A percentile compares a stretch with the other conserved stretches of the same genome.
phyloP scores from a whole-genome alignment of 352 stramenopile species.

The Elongisporangium senticosum region DNA sequence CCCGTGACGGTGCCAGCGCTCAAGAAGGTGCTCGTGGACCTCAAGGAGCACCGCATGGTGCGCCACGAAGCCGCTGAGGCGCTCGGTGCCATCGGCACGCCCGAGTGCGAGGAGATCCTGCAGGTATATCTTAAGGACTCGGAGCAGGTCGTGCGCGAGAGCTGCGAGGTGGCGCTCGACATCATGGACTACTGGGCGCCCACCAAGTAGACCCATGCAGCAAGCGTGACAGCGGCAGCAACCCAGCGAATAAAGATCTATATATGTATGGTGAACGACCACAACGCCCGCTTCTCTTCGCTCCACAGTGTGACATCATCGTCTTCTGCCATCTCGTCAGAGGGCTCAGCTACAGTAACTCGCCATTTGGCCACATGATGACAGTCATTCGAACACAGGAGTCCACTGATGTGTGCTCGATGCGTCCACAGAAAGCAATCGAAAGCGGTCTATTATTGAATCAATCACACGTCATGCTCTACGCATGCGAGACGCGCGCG shows the following conservation, averaged over 20 bases:
- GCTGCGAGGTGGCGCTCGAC: conserved; percentile 95
- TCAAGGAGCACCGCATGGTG: conserved; percentile 95
- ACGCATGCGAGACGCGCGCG: conserved; percentile 22
- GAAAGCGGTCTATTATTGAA: not conserved
- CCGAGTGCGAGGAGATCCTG: conserved; percentile 90
- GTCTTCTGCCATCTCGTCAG: too few relatives aligned
- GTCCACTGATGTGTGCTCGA: too few relatives aligned
- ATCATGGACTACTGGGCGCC: conserved; percentile 95
- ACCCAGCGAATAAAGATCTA: not conserved
- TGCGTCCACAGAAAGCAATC: not conserved
- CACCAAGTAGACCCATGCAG: conserved; percentile 24
- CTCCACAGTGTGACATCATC: too few relatives aligned
- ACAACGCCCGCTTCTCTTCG: not conserved
- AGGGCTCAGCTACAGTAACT: too few relatives aligned
- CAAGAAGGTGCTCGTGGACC: conserved; percentile 84
- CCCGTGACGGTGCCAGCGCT: conserved; percentile 83
- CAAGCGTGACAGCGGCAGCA: not conserved
- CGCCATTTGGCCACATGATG: too few relatives aligned
- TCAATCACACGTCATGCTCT: not conserved
- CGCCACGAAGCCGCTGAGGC: conserved; percentile 97
- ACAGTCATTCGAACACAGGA: too few relatives aligned
- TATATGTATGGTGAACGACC: not conserved
- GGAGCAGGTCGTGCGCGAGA: conserved; percentile 92
- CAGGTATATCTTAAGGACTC: conserved; percentile 56
- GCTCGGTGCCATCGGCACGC: conserved; percentile 92